These are phyloP conservation scores for Annulohypoxylon nitens DNA, from an alignment of 495 filamentous ascomycete species.

Conservation along the genomic window DNA sequence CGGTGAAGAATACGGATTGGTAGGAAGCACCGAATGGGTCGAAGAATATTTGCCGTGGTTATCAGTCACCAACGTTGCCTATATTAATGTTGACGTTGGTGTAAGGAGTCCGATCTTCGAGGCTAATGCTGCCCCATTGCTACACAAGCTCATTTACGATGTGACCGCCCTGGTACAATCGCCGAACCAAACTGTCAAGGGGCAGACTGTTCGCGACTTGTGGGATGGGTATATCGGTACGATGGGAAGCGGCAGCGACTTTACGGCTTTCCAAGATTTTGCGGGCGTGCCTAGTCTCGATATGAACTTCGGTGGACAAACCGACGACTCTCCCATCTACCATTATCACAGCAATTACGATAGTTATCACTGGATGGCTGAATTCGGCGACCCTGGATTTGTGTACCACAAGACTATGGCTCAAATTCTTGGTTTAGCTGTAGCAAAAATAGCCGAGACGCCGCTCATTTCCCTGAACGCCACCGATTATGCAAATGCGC, in stretches of 20 bases:
- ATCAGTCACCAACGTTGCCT: slow-evolving; percentile 79
- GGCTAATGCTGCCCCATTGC: slow-evolving; percentile 79
- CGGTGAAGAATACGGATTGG: slow-evolving; percentile 90
- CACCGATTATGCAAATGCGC: slow-evolving; percentile 75
- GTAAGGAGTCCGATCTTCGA: slow-evolving; percentile 77
- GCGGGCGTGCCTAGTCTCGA: slow-evolving; percentile 89
- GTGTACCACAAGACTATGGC: slow-evolving; percentile 83
- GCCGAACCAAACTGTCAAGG: slow-evolving; percentile 83
- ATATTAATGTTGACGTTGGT: slow-evolving; percentile 90
- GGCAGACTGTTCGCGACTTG: slow-evolving; percentile 79
- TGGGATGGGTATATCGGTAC: slow-evolving; percentile 77
- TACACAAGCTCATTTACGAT: slow-evolving; percentile 81
- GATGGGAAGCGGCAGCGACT: slow-evolving; percentile 87
- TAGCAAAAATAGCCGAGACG: slow-evolving; percentile 83
- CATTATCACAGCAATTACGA: slow-evolving; percentile 97
- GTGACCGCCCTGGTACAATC: slow-evolving; percentile 78
- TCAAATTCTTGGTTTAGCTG: slow-evolving; percentile 80
- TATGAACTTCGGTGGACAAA: slow-evolving; percentile 76
- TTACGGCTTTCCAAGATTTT: slow-evolving; percentile 92
- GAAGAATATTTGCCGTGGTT: slow-evolving; percentile 95
- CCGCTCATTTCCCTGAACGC: slow-evolving; percentile 83
- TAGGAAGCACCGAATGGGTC: slow-evolving; percentile 95
- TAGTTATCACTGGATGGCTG: slow-evolving; percentile 87
- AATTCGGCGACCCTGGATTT: slow-evolving; percentile 86
- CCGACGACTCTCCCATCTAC: slow-evolving; percentile 63